Evolutionary conservation across 257 asterid genomes (phyloP).

Genomic region (Solanum chilense): DNA sequence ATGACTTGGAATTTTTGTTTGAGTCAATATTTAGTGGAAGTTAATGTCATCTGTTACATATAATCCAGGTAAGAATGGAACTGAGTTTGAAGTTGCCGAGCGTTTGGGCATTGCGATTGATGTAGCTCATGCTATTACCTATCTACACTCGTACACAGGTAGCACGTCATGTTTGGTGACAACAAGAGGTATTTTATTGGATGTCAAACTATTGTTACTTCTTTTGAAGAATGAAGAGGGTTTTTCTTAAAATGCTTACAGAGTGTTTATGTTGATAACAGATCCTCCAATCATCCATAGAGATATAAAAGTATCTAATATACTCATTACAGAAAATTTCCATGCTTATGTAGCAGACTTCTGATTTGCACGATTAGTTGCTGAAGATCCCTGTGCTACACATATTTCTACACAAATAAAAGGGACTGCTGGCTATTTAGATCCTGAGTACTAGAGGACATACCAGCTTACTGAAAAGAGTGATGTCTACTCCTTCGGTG

Average conservation of each 20-base stretch:
- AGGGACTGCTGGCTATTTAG: conserved; percentile 76
- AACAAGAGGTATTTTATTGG: background rate
- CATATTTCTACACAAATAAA: conserved; percentile 13
- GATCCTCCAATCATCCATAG: conserved; percentile 70
- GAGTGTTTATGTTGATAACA: conserved; percentile 7
- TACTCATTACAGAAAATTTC: conserved; percentile 59
- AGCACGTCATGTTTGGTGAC: background rate
- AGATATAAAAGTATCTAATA: conserved; percentile 62
- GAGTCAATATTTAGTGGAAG: background rate
- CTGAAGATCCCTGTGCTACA: background rate
- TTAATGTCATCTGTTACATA: background rate
- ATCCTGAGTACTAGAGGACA: conserved; percentile 57
- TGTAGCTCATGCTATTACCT: conserved; percentile 68
- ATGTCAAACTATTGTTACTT: background rate
- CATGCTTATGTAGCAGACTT: conserved; percentile 68
- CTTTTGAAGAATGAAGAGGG: background rate
- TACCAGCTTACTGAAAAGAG: conserved; percentile 65
- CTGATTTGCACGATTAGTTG: conserved; percentile 12
- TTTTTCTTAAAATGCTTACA: background rate
- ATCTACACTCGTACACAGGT: conserved; percentile 71
- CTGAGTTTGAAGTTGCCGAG: conserved; percentile 33
- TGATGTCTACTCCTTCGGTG: conserved; percentile 74
- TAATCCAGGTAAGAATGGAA: conserved; percentile 36
- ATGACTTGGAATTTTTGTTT: background rate
- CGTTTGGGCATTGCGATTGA: conserved; percentile 64